These are phyloP conservation scores for Picea glauca DNA, from an alignment of 75 land plant species.

Conservation along the genomic window DNA sequence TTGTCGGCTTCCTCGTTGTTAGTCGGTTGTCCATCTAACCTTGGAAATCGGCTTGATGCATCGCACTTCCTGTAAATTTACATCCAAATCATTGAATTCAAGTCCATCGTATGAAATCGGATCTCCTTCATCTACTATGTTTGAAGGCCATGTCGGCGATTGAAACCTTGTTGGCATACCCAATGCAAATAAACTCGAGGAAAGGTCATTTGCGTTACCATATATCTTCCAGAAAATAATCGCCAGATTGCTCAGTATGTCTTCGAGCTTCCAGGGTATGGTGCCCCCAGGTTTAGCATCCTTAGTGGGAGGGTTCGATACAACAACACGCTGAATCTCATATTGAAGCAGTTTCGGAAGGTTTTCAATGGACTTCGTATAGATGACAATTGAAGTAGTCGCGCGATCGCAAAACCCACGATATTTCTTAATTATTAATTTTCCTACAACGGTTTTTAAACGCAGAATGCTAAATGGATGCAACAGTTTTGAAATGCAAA, in stretches of 20 bases:
- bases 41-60: slow-evolving; percentile 52
- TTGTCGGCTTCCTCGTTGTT: too few relatives aligned
- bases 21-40: slow-evolving; percentile 41
- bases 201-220: slow-evolving; percentile 43
- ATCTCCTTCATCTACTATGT: slow-evolving; percentile 18
- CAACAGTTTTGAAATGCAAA: too few relatives aligned
- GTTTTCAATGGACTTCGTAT: slow-evolving; percentile 17
- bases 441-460: too few relatives aligned
- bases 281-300: slow-evolving; percentile 26
- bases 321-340: slow-evolving; percentile 37
- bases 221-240: slow-evolving; percentile 47
- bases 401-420: too few relatives aligned
- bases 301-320: background rate
- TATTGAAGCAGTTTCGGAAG: slow-evolving; percentile 26
- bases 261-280: slow-evolving; percentile 61
- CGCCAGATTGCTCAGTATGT: slow-evolving; percentile 35
- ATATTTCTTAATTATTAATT: too few relatives aligned
- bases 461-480: too few relatives aligned
- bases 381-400: background rate
- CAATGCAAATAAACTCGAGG: slow-evolving; percentile 54
- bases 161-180: slow-evolving; percentile 42
- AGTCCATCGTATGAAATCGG: slow-evolving; percentile 66
- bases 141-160: slow-evolving; percentile 48
- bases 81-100: slow-evolving; percentile 69
- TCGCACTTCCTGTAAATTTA: slow-evolving; percentile 66